These are phyloP conservation scores for Cordyceps javanica DNA, from an alignment of 2,329 filamentous ascomycete species.

Conservation along the genomic window DNA sequence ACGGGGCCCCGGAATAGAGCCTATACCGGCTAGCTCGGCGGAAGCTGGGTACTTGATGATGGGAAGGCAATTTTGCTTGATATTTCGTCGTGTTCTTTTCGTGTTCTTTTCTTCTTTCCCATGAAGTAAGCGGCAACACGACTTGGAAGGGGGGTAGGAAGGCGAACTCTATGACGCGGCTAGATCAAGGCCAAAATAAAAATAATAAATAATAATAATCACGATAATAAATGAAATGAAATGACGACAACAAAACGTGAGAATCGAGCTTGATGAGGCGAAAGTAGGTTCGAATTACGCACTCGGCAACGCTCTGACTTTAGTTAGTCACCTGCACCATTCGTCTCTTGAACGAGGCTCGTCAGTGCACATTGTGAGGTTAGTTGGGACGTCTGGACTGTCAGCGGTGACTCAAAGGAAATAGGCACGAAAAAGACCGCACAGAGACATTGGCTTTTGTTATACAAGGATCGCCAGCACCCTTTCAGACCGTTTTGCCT, in stretches of 20 bases:
- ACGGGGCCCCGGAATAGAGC: too few relatives aligned
- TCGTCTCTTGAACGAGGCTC: background rate
- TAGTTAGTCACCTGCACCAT: background rate
- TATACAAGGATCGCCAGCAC: too few relatives aligned
- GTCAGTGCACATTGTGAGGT: background rate
- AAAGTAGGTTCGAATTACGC: background rate
- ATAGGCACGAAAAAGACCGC: too few relatives aligned
- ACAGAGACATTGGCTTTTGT: too few relatives aligned
- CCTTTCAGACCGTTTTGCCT: too few relatives aligned
- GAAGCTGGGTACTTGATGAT: background rate
- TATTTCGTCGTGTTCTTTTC: background rate
- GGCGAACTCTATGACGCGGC: background rate
- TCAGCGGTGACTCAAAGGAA: background rate
- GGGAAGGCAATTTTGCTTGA: background rate
- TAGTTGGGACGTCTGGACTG: background rate
- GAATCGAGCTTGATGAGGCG: background rate
- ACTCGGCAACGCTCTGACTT: background rate
- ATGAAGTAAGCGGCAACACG: background rate
- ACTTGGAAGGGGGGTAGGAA: slow-evolving; percentile 4
- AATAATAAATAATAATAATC: too few relatives aligned
- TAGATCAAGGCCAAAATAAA: too few relatives aligned
- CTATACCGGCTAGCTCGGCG: background rate
- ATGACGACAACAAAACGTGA: background rate
- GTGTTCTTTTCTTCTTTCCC: background rate
- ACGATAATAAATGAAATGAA: too few relatives aligned